phyloP scores from a whole-genome alignment of 352 stramenopile species.

The Phytophthora fragariae region DNA sequence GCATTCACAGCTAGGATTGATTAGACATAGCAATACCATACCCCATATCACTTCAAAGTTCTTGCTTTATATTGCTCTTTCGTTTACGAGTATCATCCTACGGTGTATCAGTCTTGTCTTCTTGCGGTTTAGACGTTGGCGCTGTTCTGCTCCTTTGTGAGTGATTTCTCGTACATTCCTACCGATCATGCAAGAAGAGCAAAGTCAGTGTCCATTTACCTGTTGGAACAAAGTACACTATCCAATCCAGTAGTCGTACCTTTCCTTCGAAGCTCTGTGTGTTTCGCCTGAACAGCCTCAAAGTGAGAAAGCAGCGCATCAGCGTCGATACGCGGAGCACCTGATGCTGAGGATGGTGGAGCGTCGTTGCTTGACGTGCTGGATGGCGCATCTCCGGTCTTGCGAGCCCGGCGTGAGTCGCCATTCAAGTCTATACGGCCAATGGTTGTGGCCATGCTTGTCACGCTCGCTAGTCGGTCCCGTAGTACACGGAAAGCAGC shows the following conservation, averaged over 20 bases:
- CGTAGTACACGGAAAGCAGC: slow-evolving; percentile 85
- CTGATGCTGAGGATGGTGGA: slow-evolving; percentile 5
- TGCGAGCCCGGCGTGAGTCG: slow-evolving; percentile 29
- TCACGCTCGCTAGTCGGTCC: slow-evolving; percentile 86
- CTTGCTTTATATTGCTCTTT: slow-evolving; percentile 23
- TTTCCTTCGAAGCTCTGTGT: slow-evolving; percentile 77
- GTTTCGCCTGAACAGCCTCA: slow-evolving; percentile 74
- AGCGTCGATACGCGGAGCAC: slow-evolving; percentile 52
- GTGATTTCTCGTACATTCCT: slow-evolving; percentile 76
- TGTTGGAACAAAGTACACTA: neutral
- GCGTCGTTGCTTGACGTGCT: slow-evolving; percentile 31
- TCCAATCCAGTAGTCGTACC: slow-evolving; percentile 35
- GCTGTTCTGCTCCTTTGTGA: slow-evolving; percentile 55
- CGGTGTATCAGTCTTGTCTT: slow-evolving; percentile 18
- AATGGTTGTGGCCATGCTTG: slow-evolving; percentile 89
- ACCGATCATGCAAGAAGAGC: slow-evolving; percentile 4
- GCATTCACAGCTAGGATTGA: neutral
- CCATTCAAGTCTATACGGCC: slow-evolving; percentile 73
- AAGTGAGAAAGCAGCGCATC: slow-evolving; percentile 74
- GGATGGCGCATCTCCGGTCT: slow-evolving; percentile 16
- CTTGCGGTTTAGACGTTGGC: slow-evolving; percentile 19
- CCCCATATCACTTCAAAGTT: slow-evolving; percentile 14
- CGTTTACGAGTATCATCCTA: slow-evolving; percentile 14
- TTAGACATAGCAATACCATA: slow-evolving; percentile 8
- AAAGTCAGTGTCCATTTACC: slow-evolving; percentile 1